A percentile compares a stretch with the other conserved stretches of the same genome.
phyloP scores from a whole-genome alignment of 2,329 filamentous ascomycete species.

The Xylariales sp. region DNA sequence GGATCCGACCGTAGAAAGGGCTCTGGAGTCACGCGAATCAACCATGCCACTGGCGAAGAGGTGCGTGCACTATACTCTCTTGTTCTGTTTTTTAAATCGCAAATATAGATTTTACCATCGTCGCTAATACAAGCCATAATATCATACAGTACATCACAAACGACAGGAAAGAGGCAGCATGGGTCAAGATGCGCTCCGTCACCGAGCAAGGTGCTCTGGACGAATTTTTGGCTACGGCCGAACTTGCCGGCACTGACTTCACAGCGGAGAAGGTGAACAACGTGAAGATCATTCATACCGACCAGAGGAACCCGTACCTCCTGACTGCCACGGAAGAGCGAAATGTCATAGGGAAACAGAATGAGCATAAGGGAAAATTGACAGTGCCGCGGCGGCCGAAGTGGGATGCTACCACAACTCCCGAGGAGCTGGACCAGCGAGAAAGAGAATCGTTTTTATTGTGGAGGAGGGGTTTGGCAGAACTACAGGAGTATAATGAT shows the following conservation, averaged over 20 bases:
- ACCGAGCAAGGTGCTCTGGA: conserved; percentile 97
- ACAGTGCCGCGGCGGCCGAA: conserved; percentile 90
- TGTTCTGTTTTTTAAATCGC: neutral
- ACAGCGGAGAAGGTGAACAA: conserved; percentile 99
- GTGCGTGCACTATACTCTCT: conserved; percentile 56
- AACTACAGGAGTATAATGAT: conserved; percentile 93
- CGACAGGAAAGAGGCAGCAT: conserved; percentile 87
- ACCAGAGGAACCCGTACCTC: conserved; percentile 95
- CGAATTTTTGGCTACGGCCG: conserved; percentile 94
- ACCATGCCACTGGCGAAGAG: conserved; percentile 83
- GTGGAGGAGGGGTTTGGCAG: conserved; percentile 91
- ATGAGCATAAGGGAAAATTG: conserved; percentile 79
- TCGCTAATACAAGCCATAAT: conserved; percentile 17
- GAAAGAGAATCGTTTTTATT: conserved; percentile 86
- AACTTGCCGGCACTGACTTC: conserved; percentile 98
- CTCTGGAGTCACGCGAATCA: conserved; percentile 71
- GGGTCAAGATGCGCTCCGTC: conserved; percentile 99
- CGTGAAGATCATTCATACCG: conserved; percentile 97
- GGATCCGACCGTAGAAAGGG: conserved; percentile 81
- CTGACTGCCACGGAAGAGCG: conserved; percentile 87
- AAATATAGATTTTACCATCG: neutral
- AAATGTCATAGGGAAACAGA: conserved; percentile 81
- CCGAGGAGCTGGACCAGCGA: conserved; percentile 79
- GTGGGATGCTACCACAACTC: conserved; percentile 89
- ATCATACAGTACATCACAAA: conserved; percentile 84